Percentiles rank a stretch among this genome's conserved stretches.
phyloP scores from a whole-genome alignment of 345 rosid species.

The Carallia pectinifolia region DNA sequence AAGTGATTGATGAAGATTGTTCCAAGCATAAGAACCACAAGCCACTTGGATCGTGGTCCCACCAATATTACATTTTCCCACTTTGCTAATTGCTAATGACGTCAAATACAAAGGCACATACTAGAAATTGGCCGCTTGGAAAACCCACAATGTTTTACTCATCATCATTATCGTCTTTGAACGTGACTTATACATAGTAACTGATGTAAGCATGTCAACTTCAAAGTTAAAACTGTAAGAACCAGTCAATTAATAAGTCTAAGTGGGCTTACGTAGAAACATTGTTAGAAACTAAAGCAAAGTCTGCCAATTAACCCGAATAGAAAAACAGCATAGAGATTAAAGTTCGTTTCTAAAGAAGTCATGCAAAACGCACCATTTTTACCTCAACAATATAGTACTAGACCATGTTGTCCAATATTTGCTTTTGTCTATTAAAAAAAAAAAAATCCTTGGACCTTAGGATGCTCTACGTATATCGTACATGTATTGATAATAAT shows the following conservation, averaged over 20 bases:
- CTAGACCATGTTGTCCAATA: too few relatives aligned
- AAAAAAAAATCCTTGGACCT: too few relatives aligned
- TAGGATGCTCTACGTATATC: too few relatives aligned
- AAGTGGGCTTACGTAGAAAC: slow-evolving; percentile 19
- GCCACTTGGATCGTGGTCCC: background rate
- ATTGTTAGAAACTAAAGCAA: background rate
- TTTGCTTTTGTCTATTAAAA: too few relatives aligned
- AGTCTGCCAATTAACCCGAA: background rate
- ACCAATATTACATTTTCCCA: slow-evolving; percentile 16
- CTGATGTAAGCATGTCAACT: slow-evolving; percentile 22
- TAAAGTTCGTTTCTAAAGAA: too few relatives aligned
- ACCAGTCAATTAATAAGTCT: background rate
- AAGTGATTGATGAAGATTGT: slow-evolving; percentile 13
- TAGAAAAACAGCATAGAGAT: too few relatives aligned
- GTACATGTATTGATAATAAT: too few relatives aligned
- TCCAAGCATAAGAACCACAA: slow-evolving; percentile 21
- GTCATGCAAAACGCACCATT: too few relatives aligned
- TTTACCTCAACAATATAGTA: too few relatives aligned
- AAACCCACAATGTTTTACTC: slow-evolving; percentile 24
- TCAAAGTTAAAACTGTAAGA: slow-evolving; percentile 1
- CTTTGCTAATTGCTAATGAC: slow-evolving; percentile 24
- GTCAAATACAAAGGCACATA: slow-evolving; percentile 12
- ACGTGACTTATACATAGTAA: slow-evolving; percentile 15
- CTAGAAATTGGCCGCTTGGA: slow-evolving; percentile 21
- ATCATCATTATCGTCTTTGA: slow-evolving; percentile 26